Evolutionary conservation across 2,329 filamentous ascomycete genomes (phyloP).

Genomic region (Byssoonygena ceratinophila): DNA sequence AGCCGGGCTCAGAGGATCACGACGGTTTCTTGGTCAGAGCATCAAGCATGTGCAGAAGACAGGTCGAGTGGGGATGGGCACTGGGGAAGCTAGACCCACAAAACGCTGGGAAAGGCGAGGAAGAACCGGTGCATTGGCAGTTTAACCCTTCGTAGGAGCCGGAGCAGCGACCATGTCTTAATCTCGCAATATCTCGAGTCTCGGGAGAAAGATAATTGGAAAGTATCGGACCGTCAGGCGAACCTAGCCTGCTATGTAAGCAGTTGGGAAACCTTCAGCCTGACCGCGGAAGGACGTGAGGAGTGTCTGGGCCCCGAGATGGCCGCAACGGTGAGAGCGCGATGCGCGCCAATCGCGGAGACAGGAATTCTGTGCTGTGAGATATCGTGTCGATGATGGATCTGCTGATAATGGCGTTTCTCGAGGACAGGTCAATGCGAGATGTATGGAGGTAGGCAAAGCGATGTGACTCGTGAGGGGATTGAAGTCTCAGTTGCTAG

Average conservation of each 20-base stretch:
- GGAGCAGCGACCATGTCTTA: background rate
- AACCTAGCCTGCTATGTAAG: background rate
- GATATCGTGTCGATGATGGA: background rate
- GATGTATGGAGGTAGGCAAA: background rate
- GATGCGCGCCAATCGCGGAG: background rate
- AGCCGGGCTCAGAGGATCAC: background rate
- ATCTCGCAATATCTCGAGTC: background rate
- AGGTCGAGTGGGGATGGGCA: conserved; percentile 9
- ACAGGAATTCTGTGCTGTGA: background rate
- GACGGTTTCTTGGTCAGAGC: background rate
- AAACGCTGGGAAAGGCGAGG: conserved; percentile 4
- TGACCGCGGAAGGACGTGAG: background rate
- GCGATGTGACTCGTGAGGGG: background rate
- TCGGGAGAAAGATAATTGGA: background rate
- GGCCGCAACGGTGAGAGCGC: background rate
- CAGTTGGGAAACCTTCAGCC: conserved; percentile 1
- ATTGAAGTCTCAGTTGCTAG: background rate
- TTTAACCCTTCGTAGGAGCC: background rate
- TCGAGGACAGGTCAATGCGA: background rate
- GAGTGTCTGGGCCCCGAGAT: background rate
- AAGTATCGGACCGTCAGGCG: background rate
- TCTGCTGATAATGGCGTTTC: background rate
- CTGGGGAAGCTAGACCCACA: conserved; percentile 5
- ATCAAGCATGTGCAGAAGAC: background rate
- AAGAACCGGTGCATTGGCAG: conserved; percentile 3